A percentile compares a stretch with the other conserved stretches of the same genome.
Evolutionary conservation across 179 eudicot species (phyloP).

Genomic region (Beta corolliflora): DNA sequence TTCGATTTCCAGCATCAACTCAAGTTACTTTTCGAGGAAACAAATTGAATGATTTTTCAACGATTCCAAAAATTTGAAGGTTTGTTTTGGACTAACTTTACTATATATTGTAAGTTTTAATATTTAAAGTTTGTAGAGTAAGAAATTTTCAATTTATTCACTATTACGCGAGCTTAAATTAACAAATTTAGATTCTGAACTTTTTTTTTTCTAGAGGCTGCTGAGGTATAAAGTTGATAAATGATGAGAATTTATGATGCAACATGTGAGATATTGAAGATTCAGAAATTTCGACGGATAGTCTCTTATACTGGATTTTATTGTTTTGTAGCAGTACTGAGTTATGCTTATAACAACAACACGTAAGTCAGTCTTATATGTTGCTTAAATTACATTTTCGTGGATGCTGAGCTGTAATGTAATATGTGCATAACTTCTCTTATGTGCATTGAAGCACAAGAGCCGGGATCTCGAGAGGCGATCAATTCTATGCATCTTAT

Average conservation of each 20-base stretch:
- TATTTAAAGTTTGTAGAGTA: too few relatives aligned
- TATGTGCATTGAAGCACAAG: constrained; percentile 51
- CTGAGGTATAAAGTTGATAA: background rate
- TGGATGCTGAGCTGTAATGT: background rate
- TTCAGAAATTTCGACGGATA: constrained; percentile 73
- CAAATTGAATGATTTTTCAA: too few relatives aligned
- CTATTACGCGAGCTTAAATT: too few relatives aligned
- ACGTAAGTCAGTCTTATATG: constrained; percentile 47
- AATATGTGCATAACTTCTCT: background rate
- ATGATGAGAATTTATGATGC: constrained; percentile 54
- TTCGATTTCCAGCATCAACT: too few relatives aligned
- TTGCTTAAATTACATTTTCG: background rate
- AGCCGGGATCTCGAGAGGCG: constrained; percentile 90
- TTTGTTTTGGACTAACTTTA: too few relatives aligned
- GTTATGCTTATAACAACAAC: constrained; percentile 78
- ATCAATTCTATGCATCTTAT: constrained; percentile 88
- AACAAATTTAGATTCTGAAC: too few relatives aligned
- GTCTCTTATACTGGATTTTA: constrained; percentile 63
- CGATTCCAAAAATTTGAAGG: too few relatives aligned
- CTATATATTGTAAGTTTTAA: too few relatives aligned
- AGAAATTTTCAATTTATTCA: too few relatives aligned
- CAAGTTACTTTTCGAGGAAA: too few relatives aligned
- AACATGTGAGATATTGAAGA: constrained; percentile 68
- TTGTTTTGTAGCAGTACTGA: constrained; percentile 52
- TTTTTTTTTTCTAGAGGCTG: too few relatives aligned